These are phyloP conservation scores for Stipa capillata DNA, from an alignment of 176 grass and related monocot genomes.

Conservation along the genomic window DNA sequence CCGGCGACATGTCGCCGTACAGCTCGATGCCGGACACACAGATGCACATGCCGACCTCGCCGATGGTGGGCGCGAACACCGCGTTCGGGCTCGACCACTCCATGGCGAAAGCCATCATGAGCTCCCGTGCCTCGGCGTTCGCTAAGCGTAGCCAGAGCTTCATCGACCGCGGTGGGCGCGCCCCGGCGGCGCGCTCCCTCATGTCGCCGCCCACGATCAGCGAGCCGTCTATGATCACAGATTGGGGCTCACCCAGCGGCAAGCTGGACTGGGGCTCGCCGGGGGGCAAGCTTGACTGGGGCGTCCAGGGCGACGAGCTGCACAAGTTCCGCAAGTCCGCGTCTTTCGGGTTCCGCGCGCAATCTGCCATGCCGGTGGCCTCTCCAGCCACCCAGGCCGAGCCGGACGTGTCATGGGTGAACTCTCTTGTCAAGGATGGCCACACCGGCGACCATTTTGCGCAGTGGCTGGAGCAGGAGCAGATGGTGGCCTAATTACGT, in stretches of 20 bases:
- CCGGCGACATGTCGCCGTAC: constrained; percentile 40
- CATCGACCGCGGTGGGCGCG: constrained; percentile 54
- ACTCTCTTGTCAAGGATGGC: constrained; percentile 68
- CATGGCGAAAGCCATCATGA: constrained; percentile 87
- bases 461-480: constrained; percentile 83
- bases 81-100: constrained; percentile 63
- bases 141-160: constrained; percentile 98
- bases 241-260: constrained; percentile 80
- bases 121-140: constrained; percentile 68
- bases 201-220: constrained; percentile 43
- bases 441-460: constrained; percentile 62
- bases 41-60: constrained; percentile 55
- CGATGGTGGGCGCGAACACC: constrained; percentile 38
- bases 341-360: constrained; percentile 63
- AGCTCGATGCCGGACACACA: constrained; percentile 34
- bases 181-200: constrained; percentile 25
- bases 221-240: constrained; percentile 42
- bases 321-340: constrained; percentile 90
- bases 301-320: constrained; percentile 91
- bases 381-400: constrained; percentile 15
- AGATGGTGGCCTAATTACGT: constrained; percentile 54
- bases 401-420: constrained; percentile 61
- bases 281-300: constrained; percentile 83
- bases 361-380: constrained; percentile 7
- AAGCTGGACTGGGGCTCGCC: constrained; percentile 88